Percentiles rank a stretch among this genome's conserved stretches.
Evolutionary conservation across 495 filamentous ascomycete species (phyloP).

Genomic region (Penicillium cinerascens): DNA sequence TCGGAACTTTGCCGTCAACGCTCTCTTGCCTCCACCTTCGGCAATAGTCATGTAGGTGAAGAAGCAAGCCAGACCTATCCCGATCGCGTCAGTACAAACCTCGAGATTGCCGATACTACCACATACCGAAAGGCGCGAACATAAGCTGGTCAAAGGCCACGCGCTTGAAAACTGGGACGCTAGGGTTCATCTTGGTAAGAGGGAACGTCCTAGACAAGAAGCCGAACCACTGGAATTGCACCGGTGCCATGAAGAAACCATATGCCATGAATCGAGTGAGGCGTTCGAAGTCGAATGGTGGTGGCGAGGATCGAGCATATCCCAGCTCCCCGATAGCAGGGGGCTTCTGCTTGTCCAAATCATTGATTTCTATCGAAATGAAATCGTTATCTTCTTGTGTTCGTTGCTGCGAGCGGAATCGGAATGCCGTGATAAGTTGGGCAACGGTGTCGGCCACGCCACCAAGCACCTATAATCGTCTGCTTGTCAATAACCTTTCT

Average conservation of each 20-base stretch:
- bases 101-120: background rate
- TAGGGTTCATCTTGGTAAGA: constrained; percentile 70
- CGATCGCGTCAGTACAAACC: constrained; percentile 11
- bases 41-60: constrained; percentile 96
- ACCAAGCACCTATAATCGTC: constrained; percentile 61
- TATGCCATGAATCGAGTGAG: constrained; percentile 93
- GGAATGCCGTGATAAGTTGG: constrained; percentile 84
- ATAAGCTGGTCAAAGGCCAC: constrained; percentile 93
- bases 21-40: constrained; percentile 83
- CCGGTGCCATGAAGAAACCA: constrained; percentile 89
- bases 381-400: constrained; percentile 61
- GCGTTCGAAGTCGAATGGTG: constrained; percentile 93
- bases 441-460: constrained; percentile 95
- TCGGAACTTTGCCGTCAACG: constrained; percentile 77
- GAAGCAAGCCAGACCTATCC: constrained; percentile 74
- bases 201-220: constrained; percentile 84
- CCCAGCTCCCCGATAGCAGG: constrained; percentile 64
- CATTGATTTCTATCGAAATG: constrained; percentile 83
- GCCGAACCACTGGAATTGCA: constrained; percentile 96
- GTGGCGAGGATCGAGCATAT: constrained; percentile 60
- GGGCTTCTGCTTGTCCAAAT: constrained; percentile 80
- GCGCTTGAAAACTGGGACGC: constrained; percentile 77
- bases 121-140: constrained; percentile 83
- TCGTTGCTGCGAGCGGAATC: constrained; percentile 57
- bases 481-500: constrained; percentile 12